Conservation (phyloP, 371 early-diverging fungal species). For the Cokeromyces recurvatus region DNA sequence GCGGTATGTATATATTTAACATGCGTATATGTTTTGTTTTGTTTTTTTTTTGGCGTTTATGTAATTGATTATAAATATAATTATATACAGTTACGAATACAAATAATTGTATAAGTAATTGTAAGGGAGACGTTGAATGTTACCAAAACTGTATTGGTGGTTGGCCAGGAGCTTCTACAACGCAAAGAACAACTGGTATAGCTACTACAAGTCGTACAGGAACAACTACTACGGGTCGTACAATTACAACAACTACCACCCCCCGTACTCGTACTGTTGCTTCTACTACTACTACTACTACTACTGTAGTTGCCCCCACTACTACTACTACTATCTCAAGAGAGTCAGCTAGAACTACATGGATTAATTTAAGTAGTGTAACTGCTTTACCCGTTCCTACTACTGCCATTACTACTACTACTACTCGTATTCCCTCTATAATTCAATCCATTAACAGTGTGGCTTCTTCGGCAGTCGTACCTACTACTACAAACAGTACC, state of each 20-base stretch:
- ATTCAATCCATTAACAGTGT: too few relatives aligned
- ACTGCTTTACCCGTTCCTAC: background rate
- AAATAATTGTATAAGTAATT: conserved; percentile 10
- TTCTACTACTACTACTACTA: background rate
- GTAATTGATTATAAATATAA: too few relatives aligned
- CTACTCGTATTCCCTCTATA: background rate
- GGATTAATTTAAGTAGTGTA: too few relatives aligned
- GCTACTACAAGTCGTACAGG: background rate
- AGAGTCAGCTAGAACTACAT: background rate
- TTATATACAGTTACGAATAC: conserved; percentile 7
- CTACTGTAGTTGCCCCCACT: background rate
- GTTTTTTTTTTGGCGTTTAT: too few relatives aligned
- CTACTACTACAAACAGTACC: too few relatives aligned
- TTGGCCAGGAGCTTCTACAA: conserved; percentile 15
- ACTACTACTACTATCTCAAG: background rate
- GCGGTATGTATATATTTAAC: conserved; percentile 12
- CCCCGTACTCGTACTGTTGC: background rate
- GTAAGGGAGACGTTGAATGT: conserved; percentile 10
- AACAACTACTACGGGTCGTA: background rate
- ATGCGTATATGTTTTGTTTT: background rate
- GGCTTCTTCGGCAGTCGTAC: background rate
- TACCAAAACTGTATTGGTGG: conserved; percentile 15
- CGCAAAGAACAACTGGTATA: too few relatives aligned
- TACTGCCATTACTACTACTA: background rate
- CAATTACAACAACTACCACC: background rate